phyloP scores from a whole-genome alignment of 495 filamentous ascomycete genomes.

The Antarctomyces pellizariae region DNA sequence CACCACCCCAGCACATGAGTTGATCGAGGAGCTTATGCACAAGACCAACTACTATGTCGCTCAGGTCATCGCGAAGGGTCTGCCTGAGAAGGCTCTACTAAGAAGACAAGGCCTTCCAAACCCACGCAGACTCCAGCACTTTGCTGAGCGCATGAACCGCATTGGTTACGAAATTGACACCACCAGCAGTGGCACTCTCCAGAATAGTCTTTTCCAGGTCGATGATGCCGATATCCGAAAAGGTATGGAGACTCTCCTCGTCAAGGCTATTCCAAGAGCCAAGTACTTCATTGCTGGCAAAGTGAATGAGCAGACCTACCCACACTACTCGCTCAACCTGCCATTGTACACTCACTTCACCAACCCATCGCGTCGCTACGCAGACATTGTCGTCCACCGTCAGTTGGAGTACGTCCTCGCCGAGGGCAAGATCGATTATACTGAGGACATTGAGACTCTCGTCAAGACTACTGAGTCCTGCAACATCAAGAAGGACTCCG shows the following conservation, averaged over 20 bases:
- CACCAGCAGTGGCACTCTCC: constrained; percentile 68
- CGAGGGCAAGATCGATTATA: constrained; percentile 60
- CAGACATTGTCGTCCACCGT: constrained; percentile 85
- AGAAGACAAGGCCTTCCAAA: constrained; percentile 72
- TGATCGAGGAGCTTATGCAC: constrained; percentile 84
- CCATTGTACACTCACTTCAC: constrained; percentile 96
- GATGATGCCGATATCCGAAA: constrained; percentile 72
- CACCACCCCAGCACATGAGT: constrained; percentile 66
- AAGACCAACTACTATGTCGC: constrained; percentile 79
- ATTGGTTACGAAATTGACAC: constrained; percentile 76
- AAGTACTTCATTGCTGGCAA: constrained; percentile 79
- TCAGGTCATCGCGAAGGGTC: constrained; percentile 48
- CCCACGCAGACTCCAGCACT: constrained; percentile 64
- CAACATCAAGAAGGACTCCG: constrained; percentile 98
- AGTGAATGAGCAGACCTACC: constrained; percentile 42
- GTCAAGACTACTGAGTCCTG: constrained; percentile 86
- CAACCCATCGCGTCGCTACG: constrained; percentile 81
- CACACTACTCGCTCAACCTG: constrained; percentile 80
- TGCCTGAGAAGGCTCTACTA: constrained; percentile 83
- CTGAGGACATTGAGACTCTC: constrained; percentile 67
- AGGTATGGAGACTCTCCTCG: constrained; percentile 88
- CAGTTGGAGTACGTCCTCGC: constrained; percentile 79
- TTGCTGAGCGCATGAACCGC: constrained; percentile 79
- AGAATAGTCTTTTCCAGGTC: constrained; percentile 81
- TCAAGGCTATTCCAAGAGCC: constrained; percentile 87